A percentile compares a stretch with the other conserved stretches of the same genome.
Evolutionary conservation across 768 basidiomycete genomes (phyloP).

Genomic region (Trametes cingulata): DNA sequence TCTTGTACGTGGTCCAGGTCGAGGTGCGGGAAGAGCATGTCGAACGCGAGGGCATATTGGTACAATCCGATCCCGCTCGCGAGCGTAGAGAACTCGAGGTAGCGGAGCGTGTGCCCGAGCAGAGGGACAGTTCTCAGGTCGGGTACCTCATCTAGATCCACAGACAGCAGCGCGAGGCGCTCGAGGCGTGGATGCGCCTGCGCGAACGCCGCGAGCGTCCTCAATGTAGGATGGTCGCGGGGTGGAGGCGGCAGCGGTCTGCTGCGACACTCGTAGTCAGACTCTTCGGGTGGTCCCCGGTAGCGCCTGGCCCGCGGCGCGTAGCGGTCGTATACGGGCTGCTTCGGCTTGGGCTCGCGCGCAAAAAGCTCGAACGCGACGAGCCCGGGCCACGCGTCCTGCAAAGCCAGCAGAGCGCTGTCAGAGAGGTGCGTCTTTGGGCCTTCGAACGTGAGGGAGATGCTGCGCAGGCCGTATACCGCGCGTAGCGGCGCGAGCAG

Average conservation of each 20-base stretch:
- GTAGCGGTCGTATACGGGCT: background rate
- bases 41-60: constrained; percentile 2
- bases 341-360: background rate
- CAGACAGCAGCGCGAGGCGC: background rate
- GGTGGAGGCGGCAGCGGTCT: too few species aligned
- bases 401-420: background rate
- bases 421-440: background rate
- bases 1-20: background rate
- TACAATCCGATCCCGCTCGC: background rate
- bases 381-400: background rate
- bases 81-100: background rate
- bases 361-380: background rate
- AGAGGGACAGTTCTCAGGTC: background rate
- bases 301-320: too few species aligned
- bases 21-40: constrained; percentile 11
- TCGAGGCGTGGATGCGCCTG: constrained; percentile 2
- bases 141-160: background rate
- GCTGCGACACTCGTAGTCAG: background rate
- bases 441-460: background rate
- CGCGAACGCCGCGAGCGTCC: constrained; percentile 8
- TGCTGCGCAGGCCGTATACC: background rate
- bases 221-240: background rate
- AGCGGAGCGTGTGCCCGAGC: constrained; percentile 1
- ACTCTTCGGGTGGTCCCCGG: background rate
- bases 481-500: background rate